These are phyloP conservation scores for Theileria annulata DNA, from an alignment of 169 alveolate species.

Conservation along the genomic window DNA sequence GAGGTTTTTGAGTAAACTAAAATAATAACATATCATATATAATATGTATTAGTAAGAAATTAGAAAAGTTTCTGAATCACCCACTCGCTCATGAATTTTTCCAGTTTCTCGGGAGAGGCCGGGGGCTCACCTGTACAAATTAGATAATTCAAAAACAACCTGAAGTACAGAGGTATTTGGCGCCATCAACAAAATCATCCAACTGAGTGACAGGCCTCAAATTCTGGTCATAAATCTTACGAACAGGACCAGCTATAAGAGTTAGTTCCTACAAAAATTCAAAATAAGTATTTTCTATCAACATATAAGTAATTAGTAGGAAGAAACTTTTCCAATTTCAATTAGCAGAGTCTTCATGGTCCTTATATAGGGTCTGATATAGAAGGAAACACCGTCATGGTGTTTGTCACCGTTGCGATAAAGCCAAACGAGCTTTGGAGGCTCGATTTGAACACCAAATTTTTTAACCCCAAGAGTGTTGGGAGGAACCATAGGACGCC, in stretches of 20 bases:
- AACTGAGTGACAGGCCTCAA: constrained; percentile 70
- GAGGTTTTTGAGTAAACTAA: constrained; percentile 51
- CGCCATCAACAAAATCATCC: constrained; percentile 85
- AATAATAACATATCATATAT: not conserved
- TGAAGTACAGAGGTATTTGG: constrained; percentile 84
- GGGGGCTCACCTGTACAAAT: constrained; percentile 82
- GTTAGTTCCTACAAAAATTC: constrained; percentile 24
- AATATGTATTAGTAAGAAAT: not conserved
- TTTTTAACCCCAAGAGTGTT: constrained; percentile 83
- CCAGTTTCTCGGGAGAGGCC: constrained; percentile 79
- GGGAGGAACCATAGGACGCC: constrained; percentile 61
- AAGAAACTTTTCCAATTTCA: constrained; percentile 77
- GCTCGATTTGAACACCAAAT: constrained; percentile 80
- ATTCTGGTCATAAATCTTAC: constrained; percentile 85
- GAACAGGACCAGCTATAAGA: constrained; percentile 86
- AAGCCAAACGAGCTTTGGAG: constrained; percentile 85
- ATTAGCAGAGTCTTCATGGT: constrained; percentile 73
- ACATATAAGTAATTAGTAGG: no score
- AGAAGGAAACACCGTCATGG: constrained; percentile 83
- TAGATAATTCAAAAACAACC: constrained; percentile 64
- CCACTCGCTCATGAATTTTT: constrained; percentile 82
- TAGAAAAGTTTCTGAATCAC: constrained; percentile 62
- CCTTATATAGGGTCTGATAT: constrained; percentile 78
- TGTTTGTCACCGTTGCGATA: constrained; percentile 88
- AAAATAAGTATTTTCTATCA: no score